Conservation (phyloP, 1,284 basidiomycete species). For the Leccinum subatratum region DNA sequence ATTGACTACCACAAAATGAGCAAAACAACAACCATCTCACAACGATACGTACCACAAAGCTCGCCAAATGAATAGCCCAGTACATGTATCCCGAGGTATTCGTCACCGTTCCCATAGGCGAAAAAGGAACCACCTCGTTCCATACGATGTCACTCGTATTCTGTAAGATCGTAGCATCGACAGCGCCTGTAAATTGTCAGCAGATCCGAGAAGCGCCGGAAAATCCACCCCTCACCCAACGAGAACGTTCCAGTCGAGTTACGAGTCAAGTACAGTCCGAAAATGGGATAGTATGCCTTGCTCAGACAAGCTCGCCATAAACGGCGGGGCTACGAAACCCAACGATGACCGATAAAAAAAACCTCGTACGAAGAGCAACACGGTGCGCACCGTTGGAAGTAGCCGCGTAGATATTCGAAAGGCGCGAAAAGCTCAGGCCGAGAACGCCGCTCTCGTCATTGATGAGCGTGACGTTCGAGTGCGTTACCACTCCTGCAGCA, state of each 20-base stretch:
- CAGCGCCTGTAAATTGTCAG: slow-evolving; percentile 47
- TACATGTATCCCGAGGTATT: slow-evolving; percentile 72
- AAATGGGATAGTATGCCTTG: slow-evolving; percentile 66
- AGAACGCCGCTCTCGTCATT: slow-evolving; percentile 66
- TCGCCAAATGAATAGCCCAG: slow-evolving; percentile 69
- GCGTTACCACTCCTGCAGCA: slow-evolving; percentile 50
- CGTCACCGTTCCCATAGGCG: slow-evolving; percentile 52
- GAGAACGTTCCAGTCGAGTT: slow-evolving; percentile 59
- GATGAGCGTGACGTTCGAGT: slow-evolving; percentile 57
- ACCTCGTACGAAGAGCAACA: neutral
- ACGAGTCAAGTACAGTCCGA: slow-evolving; percentile 60
- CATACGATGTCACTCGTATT: slow-evolving; percentile 59
- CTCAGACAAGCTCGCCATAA: slow-evolving; percentile 57
- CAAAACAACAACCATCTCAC: neutral
- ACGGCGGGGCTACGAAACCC: slow-evolving; percentile 51
- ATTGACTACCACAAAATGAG: slow-evolving; percentile 45
- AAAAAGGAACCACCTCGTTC: slow-evolving; percentile 70
- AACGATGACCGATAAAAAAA: slow-evolving; percentile 1
- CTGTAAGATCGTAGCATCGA: slow-evolving; percentile 63
- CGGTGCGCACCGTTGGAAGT: slow-evolving; percentile 48
- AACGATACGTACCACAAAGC: slow-evolving; percentile 46
- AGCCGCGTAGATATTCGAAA: slow-evolving; percentile 53
- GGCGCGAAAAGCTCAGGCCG: slow-evolving; percentile 68
- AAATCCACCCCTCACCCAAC: slow-evolving; percentile 43
- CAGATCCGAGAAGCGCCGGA: neutral